phyloP scores from a whole-genome alignment of 1,284 basidiomycete genomes.

The Tilletia indica region DNA sequence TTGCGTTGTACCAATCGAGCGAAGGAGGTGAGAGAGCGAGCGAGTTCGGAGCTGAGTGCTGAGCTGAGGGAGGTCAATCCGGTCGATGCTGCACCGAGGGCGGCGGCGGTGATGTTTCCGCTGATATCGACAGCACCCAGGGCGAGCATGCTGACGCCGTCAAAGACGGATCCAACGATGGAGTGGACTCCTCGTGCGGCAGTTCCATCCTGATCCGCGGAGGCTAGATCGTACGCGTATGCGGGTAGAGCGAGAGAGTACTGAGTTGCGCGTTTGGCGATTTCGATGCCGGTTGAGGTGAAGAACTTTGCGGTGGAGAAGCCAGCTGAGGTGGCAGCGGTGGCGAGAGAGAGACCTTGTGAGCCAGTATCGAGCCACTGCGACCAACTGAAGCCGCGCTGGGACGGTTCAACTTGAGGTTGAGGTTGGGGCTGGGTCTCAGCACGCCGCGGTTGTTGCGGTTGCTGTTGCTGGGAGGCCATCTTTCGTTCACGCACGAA shows the following conservation, averaged over 20 bases:
- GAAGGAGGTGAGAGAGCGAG: slow-evolving; percentile 38
- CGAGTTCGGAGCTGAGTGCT: slow-evolving; percentile 40
- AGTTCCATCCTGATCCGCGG: slow-evolving; percentile 21
- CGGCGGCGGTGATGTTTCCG: slow-evolving; percentile 39
- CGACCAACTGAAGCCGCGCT: not conserved
- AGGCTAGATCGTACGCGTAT: slow-evolving; percentile 36
- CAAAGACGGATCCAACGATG: slow-evolving; percentile 44
- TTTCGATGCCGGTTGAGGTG: slow-evolving; percentile 37
- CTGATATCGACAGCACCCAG: slow-evolving; percentile 46
- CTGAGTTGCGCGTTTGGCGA: slow-evolving; percentile 46
- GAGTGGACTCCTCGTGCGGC: slow-evolving; percentile 29
- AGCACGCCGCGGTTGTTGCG: no score
- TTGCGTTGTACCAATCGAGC: slow-evolving; percentile 42
- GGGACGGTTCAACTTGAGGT: not conserved
- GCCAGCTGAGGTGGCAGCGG: slow-evolving; percentile 40
- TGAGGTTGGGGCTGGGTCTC: no score
- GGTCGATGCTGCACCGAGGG: slow-evolving; percentile 39
- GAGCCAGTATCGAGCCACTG: slow-evolving; percentile 4
- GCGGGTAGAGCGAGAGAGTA: slow-evolving; percentile 40
- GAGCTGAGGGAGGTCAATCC: slow-evolving; percentile 41
- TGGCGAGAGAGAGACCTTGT: slow-evolving; percentile 23
- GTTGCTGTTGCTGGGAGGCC: no score
- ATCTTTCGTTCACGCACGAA: no score
- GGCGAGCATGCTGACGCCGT: slow-evolving; percentile 40
- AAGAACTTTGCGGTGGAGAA: slow-evolving; percentile 38